Base-by-base conservation (phyloP, 331 rosid genomes). In the Quercus tomentella region DNA sequence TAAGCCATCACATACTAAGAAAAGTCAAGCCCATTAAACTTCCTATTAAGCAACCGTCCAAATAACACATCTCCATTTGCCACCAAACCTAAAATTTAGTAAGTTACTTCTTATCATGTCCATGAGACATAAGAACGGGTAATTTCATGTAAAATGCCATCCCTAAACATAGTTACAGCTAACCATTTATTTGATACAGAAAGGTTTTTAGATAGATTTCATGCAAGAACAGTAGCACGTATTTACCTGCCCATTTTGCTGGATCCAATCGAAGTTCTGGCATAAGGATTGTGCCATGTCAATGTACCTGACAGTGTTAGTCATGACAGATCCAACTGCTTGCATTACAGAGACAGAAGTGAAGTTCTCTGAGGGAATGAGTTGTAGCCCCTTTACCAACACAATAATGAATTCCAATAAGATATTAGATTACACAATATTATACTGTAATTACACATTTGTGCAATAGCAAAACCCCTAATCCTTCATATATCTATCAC, bases 281-380 rank as follows among this genome's bases (percentile, higher is more conserved):
- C 98, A 94, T 80, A 94, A 89, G 80, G 93, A 61, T 85, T 94
- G 97, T 14, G 98, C 97, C 98, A 94, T 94, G 89, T 94, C 97
- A 80, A 94, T 94, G 88, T 85, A 94, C 94, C 98, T 92, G 85
- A 66, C 87, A 77, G 30, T 94, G 89, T 94, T 94, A 26, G 98
- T 94, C 98, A 94, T 94, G 72, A 94, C 79, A 25, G 98, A 94
- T 10, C 97, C 98, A 82, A 94, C 97, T 23, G 97, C 97, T 92
- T 94, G 92, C 98, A 94, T 94, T 69, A 94, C 98, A 37, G 97
- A 94, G 30, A 88, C 62, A 6, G 98, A 92, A 43, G 97, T 92
- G 89, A 94, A 94, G 81, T 94, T 94, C 88, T 92, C 97, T 17
- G 98, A 94, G 43, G 98, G 98, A 22, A 94, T 94, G 69, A 92